Base-by-base conservation (phyloP, 208 protist species). In the Leishmania major region DNA sequence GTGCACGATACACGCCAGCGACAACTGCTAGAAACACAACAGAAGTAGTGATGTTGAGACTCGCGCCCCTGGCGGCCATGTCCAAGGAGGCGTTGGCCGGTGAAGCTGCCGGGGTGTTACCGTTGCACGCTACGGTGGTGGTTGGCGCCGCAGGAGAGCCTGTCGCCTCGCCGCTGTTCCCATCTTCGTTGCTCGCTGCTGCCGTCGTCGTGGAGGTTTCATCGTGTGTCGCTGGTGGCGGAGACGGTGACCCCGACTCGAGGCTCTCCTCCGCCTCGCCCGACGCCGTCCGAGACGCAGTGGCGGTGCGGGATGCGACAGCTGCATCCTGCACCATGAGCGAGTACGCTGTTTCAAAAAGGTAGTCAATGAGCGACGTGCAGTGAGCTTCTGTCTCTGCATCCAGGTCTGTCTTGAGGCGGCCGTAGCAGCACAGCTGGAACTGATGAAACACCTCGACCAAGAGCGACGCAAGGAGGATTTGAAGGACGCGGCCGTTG, bases 1-100 rank as follows among this genome's bases (percentile, higher is more conserved):
- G 86, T 17, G 87, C 89, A 67, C 91, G 86, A 64, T 88, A 82
- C 40, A 95, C 59, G 15, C 82, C 87, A 53, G 78, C 85, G 6
- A 93, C 47, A 13, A 96, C 85, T 3, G 88, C 77, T 19, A 94
- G 79, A 70, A 93, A 91, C 0, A 92, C 87, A 8, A 92, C 79
- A 17, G 75, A 80, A 15, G 69, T 40, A 47, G 77, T 85, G 28
- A 81, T 37, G 53, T 72, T 57, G 59, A 83, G 47, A n/a, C 67
- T 71, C 77, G 71, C n/a, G 75, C 47, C 35, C 51, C 53, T 75
- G 75, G 57, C 47, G 53, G 77, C 62, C 75, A 53, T 60, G 17
- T 62, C 49, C n/a, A 47, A 43, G 43, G 31, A 55, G 40, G 31
- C 17, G 37, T 49, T 77, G 53, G 28, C 59, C 19, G 75, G 70